A percentile compares a stretch with the other conserved stretches of the same genome.
These are phyloP conservation scores for Linum trigynum DNA, from an alignment of 345 rosid species.

Conservation along the genomic window DNA sequence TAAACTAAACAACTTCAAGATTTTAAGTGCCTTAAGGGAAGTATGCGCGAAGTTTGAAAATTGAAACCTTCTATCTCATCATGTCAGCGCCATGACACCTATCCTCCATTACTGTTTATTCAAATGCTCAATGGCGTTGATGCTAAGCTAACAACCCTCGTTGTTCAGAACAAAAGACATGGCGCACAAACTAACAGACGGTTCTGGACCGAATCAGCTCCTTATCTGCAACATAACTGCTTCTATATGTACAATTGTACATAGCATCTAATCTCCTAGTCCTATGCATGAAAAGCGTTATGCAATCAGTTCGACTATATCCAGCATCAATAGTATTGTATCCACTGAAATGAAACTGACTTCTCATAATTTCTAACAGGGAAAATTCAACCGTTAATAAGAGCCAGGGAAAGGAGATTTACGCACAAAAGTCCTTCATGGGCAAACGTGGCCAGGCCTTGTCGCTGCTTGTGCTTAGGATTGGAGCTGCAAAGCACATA, in stretches of 20 bases:
- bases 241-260: not conserved
- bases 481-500: constrained; percentile 61
- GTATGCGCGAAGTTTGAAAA: too few species aligned
- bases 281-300: too few species aligned
- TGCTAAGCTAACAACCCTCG: not conserved
- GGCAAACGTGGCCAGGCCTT: constrained; percentile 54
- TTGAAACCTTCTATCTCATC: too few species aligned
- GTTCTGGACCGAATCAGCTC: not conserved
- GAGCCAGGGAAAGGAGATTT: not conserved
- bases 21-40: too few species aligned
- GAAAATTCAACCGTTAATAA: not conserved
- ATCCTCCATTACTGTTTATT: too few species aligned
- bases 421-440: constrained; percentile 41
- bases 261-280: too few species aligned
- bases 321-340: not conserved
- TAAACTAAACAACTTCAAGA: too few species aligned
- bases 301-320: too few species aligned
- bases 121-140: too few species aligned
- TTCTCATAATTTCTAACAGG: not conserved
- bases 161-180: not conserved
- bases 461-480: constrained; percentile 91
- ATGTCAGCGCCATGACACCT: too few species aligned
- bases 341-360: not conserved
- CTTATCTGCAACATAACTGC: constrained; percentile 1
- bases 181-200: not conserved